Evolutionary conservation across 2,329 filamentous ascomycete species (phyloP).

Genomic region (Drechslera avenae): DNA sequence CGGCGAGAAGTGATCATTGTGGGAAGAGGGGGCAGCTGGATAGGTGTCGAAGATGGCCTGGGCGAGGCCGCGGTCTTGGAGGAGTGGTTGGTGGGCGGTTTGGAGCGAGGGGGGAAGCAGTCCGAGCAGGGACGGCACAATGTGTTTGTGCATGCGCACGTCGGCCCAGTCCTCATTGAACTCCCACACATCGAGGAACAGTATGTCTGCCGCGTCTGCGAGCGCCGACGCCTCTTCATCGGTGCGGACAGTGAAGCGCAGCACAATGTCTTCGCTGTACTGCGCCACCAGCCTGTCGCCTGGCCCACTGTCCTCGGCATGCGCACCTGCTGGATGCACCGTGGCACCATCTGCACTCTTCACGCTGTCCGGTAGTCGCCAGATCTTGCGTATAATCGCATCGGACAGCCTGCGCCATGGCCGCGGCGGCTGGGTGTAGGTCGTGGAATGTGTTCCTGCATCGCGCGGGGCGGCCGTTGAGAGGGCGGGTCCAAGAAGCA

Average conservation of each 20-base stretch:
- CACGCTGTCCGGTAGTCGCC: constrained; percentile 32
- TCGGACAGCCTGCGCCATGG: constrained; percentile 49
- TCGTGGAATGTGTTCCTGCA: constrained; percentile 12
- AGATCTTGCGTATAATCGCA: constrained; percentile 42
- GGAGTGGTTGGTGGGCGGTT: constrained; percentile 72
- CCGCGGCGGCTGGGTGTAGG: constrained; percentile 25
- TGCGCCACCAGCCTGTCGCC: constrained; percentile 45
- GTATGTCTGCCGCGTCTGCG: constrained; percentile 71
- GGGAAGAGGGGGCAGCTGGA: constrained; percentile 54
- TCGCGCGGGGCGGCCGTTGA: constrained; percentile 41
- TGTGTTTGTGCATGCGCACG: constrained; percentile 75
- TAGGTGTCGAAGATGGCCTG: constrained; percentile 78
- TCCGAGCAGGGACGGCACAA: constrained; percentile 77
- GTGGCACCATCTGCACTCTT: constrained; percentile 6
- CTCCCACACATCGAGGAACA: constrained; percentile 91
- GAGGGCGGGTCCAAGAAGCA: constrained; percentile 38
- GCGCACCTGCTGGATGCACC: neutral
- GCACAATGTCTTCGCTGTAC: constrained; percentile 82
- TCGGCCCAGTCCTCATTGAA: constrained; percentile 83
- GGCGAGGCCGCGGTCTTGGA: constrained; percentile 72
- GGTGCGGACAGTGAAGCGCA: constrained; percentile 81
- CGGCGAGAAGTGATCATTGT: constrained; percentile 36
- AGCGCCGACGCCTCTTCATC: constrained; percentile 71
- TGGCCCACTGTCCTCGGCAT: constrained; percentile 6
- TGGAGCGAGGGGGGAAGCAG: constrained; percentile 78